Evolutionary conservation across 176 grass and related monocot species (phyloP).

Genomic region (Elaeis guineensis): DNA sequence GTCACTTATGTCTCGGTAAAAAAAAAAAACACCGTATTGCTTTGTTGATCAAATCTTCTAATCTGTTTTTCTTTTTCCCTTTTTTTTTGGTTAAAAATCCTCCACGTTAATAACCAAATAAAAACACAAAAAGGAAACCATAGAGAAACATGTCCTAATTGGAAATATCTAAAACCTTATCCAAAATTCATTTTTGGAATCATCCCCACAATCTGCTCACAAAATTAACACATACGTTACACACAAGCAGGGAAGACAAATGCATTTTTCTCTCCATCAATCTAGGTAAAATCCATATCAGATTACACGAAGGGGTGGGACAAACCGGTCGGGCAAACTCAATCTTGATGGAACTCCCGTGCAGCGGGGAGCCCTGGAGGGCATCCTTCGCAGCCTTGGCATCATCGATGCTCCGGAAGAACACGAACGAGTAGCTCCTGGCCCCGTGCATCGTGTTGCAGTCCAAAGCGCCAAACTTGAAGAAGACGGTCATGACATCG

Average conservation of each 20-base stretch:
- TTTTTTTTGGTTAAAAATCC: no score
- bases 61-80: no score
- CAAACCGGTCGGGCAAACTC: slow-evolving; percentile 79
- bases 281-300: not conserved
- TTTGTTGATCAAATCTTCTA: no score
- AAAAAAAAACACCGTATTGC: no score
- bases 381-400: slow-evolving; percentile 49
- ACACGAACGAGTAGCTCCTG: slow-evolving; percentile 70
- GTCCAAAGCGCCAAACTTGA: slow-evolving; percentile 54
- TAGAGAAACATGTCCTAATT: no score
- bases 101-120: no score
- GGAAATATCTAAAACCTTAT: no score
- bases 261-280: not conserved
- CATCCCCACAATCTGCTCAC: no score
- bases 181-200: no score
- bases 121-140: no score
- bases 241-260: not conserved
- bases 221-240: no score
- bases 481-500: slow-evolving; percentile 43
- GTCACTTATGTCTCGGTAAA: no score
- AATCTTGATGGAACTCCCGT: slow-evolving; percentile 36
- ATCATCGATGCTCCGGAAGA: slow-evolving; percentile 42
- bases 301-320: not conserved
- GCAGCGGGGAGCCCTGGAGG: slow-evolving; percentile 39
- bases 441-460: slow-evolving; percentile 41